These are phyloP conservation scores for Penicillium samsonianum DNA, from an alignment of 495 filamentous ascomycete species.

Conservation along the genomic window DNA sequence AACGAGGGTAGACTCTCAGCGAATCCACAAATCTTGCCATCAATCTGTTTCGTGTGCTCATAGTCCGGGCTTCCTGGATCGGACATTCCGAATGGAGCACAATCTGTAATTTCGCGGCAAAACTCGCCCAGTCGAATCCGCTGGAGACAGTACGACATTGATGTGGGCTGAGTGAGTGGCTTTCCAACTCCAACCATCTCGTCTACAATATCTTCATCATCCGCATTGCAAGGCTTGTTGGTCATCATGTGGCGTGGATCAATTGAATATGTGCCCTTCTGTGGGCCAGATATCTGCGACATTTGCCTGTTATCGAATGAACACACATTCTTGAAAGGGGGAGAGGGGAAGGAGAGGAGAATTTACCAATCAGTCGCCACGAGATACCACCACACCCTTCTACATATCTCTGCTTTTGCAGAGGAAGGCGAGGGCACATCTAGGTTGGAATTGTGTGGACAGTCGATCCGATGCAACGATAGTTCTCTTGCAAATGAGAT, in stretches of 20 bases:
- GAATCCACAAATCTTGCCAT: slow-evolving; percentile 33
- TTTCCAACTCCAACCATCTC: slow-evolving; percentile 27
- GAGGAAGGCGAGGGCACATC: slow-evolving; percentile 23
- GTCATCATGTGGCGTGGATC: slow-evolving; percentile 47
- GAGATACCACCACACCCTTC: slow-evolving; percentile 54
- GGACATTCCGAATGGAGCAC: slow-evolving; percentile 24
- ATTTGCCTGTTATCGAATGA: slow-evolving; percentile 35
- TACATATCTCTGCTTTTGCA: slow-evolving; percentile 40
- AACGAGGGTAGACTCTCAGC: slow-evolving; percentile 27
- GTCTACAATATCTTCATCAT: slow-evolving; percentile 47
- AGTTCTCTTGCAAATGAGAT: slow-evolving; percentile 41
- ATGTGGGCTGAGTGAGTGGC: slow-evolving; percentile 41
- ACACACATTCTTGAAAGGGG: neutral
- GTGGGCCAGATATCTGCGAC: slow-evolving; percentile 34
- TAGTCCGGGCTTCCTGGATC: slow-evolving; percentile 16
- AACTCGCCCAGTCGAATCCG: slow-evolving; percentile 48
- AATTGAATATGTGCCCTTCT: slow-evolving; percentile 43
- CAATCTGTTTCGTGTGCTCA: slow-evolving; percentile 31
- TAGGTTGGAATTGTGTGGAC: slow-evolving; percentile 20
- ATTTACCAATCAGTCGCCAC: slow-evolving; percentile 48
- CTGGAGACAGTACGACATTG: slow-evolving; percentile 49
- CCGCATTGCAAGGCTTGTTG: slow-evolving; percentile 45
- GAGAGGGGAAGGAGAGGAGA: neutral
- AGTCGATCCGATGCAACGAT: slow-evolving; percentile 45
- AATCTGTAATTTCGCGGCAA: slow-evolving; percentile 45